Evolutionary conservation across 2,329 filamentous ascomycete species (phyloP), one percentile per base, ranked within the genome.

Genomic region (Aureobasidium sp.): DNA sequence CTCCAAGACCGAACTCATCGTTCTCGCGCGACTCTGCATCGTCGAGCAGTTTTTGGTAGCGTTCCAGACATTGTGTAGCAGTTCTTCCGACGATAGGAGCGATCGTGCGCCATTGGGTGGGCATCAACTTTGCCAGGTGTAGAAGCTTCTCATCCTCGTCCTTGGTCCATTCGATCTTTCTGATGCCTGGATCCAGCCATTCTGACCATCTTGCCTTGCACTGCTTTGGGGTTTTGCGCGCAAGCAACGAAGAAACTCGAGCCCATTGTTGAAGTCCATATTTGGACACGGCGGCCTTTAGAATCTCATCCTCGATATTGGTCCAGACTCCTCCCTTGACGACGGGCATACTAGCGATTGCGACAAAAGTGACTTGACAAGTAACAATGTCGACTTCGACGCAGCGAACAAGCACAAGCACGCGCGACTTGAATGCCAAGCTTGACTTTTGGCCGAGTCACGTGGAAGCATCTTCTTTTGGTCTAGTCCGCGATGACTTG

Each of bases 141-240:
- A 99, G 78, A 64, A 99, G 82, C 79, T 96, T 97, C 80, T 99
- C 94, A 75, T 99, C 94, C 75, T 99, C 94, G 76, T 99, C 94
- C 72, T 94, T 90, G 73, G 91, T 96, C 93, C 94, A 99, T 79
- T 99, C 94, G 69, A 96, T 94, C 81, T 99, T 99, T 72, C 93
- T 90, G 79, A 99, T 97, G 73, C 90, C 90, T 23, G 94, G 94
- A 73, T 99, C 94, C 68, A 99, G 84, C 93, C 94, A 99, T 83
- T 99, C 93, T 74, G 88, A 87, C 94, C 94, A 99, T 79, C 94
- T 84, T 64, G 94, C 93, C 79, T 99, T 99, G 85, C 94, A 99
- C 79, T 99, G 94, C 79, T 99, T 99, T 57, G 94, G 87, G 36
- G 94, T 97, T 77, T 99, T 99, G 72, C 95, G 90, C 73, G 93